Evolutionary conservation across 176 grass and related monocot species (phyloP).

Genomic region (Zizania latifolia): DNA sequence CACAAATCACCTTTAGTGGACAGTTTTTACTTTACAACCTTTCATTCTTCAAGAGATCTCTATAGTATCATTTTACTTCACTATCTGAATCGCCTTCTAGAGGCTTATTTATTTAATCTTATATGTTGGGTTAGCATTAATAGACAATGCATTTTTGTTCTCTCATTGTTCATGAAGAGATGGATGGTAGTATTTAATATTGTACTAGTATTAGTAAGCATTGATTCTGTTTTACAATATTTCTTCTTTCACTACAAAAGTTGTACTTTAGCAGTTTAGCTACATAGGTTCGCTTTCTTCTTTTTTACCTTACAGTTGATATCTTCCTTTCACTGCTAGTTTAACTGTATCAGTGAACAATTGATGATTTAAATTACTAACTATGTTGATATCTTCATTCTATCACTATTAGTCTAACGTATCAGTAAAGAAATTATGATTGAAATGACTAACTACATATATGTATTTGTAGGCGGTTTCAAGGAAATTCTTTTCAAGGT

Average conservation of each 20-base stretch:
- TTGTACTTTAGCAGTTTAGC: not conserved
- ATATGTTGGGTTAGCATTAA: not conserved
- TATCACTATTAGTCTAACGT: not conserved
- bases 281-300: not conserved
- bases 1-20: no score
- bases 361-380: not conserved
- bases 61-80: no score
- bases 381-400: not conserved
- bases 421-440: not conserved
- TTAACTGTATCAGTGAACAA: not conserved
- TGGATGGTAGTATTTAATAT: not conserved
- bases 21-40: not conserved
- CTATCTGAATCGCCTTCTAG: not conserved
- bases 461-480: constrained; percentile 55
- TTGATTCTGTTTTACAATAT: not conserved
- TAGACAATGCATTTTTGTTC: not conserved
- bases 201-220: constrained; percentile 10
- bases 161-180: not conserved
- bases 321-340: not conserved
- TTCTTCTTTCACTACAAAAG: not conserved
- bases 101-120: not conserved
- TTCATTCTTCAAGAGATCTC: not conserved
- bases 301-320: not conserved
- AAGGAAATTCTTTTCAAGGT: constrained; percentile 85
- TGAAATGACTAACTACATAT: not conserved